Evolutionary conservation across 1,139 yeast species (phyloP).

Genomic region (Yamadazyma sp.): DNA sequence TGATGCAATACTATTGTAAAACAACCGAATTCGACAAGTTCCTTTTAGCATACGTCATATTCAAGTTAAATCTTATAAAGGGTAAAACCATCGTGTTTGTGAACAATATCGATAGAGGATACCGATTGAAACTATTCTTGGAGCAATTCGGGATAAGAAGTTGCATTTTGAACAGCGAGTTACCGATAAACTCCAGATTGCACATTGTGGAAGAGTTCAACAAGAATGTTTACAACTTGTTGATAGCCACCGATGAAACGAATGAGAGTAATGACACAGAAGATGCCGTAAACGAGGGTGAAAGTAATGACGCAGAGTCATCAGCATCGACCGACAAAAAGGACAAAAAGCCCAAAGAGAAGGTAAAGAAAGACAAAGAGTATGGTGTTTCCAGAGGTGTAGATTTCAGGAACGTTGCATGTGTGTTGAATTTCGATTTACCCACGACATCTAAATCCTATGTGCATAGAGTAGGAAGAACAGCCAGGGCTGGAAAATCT

Average conservation of each 20-base stretch:
- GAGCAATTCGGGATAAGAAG: constrained; percentile 94
- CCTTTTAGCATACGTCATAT: constrained; percentile 83
- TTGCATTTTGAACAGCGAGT: constrained; percentile 87
- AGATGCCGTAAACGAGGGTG: constrained; percentile 33
- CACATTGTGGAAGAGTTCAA: constrained; percentile 96
- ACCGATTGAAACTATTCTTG: constrained; percentile 82
- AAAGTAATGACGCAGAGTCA: constrained; percentile 21
- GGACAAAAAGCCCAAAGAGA: constrained; percentile 47
- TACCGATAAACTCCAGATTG: constrained; percentile 88
- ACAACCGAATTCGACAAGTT: constrained; percentile 92
- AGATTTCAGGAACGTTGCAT: constrained; percentile 93
- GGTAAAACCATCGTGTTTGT: constrained; percentile 93
- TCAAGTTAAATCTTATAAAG: constrained; percentile 82
- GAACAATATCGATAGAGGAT: constrained; percentile 93
- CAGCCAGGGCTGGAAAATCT: constrained; percentile 95
- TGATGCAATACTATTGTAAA: constrained; percentile 83
- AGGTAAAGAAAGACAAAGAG: constrained; percentile 59
- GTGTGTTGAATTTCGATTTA: constrained; percentile 92
- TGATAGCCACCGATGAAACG: constrained; percentile 95
- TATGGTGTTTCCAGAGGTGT: constrained; percentile 97
- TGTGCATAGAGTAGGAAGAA: constrained; percentile 93
- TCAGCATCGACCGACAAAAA: constrained; percentile 14
- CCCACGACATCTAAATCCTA: constrained; percentile 90
- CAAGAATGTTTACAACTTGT: constrained; percentile 78
- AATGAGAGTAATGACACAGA: constrained; percentile 52